Base-by-base conservation (phyloP, 2,329 filamentous ascomycete genomes). In the Capronia epimyces region DNA sequence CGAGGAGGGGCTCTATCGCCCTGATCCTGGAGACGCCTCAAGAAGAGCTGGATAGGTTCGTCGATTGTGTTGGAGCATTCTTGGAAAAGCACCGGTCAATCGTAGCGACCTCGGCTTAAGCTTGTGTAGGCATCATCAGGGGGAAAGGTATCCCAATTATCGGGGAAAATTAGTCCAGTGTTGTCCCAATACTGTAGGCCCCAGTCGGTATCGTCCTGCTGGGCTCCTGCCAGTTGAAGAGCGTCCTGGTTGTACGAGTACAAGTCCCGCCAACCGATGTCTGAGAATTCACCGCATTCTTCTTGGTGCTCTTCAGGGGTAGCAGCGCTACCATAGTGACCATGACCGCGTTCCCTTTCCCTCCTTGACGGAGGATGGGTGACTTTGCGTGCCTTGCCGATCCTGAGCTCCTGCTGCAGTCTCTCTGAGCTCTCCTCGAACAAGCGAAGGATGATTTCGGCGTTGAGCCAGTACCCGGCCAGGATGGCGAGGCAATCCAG, bases 1-100 rank as follows among this genome's bases (percentile, higher is more conserved):
- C 63, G 3, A 49, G 59, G 18, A 53, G 64, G 18, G 63, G 64
- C 1, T 64, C 62, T 37, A 56, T 66, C 2, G 57, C 63, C n/a
- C 39, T 65, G 37, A 65, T 57, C 31, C 51, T 64, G 20, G 58
- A 57, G 32, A 50, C 62, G 41, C 51, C 49, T 0, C 45, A 59
- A 31, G 56, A 56, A 24, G 55, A 60, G n/a, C 43, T 57, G 12
- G 37, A 44, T 15, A 21, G 39, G 15, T 57, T 57, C 39, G 55
- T 55, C 3, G 18, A 25, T 18, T 52, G 39, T 9, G 55, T 57
- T 2, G 45, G 40, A 3, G 31, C 6, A 1, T 57, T 57, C 39
- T n/a, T 31, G 6, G 32, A 43, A 31, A 15, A 34, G 16, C 53
- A 50, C 43, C 36, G 36, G 15, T 32, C 29, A n/a, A 32, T 32